phyloP scores from a whole-genome alignment of 495 filamentous ascomycete genomes.

The Pseudotulostoma volvatum region DNA sequence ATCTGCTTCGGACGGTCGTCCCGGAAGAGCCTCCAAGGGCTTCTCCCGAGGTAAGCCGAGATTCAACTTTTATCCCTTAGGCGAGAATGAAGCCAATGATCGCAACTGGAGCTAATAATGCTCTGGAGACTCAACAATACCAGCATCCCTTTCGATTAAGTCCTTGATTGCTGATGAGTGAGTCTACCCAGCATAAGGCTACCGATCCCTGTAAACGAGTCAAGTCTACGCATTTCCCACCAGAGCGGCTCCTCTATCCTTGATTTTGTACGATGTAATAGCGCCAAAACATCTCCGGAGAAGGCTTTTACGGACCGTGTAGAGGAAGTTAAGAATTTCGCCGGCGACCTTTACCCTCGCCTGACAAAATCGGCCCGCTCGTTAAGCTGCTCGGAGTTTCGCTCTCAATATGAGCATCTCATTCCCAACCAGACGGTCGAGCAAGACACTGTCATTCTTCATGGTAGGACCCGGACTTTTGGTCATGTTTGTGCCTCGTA shows the following conservation, averaged over 20 bases:
- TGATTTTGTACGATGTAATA: conserved; percentile 10
- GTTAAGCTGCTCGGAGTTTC: conserved; percentile 24
- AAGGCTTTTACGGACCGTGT: conserved; percentile 32
- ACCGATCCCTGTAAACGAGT: no score
- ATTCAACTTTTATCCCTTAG: conserved; percentile 5
- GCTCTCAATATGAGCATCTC: conserved; percentile 20
- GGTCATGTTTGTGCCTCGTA: conserved; percentile 16
- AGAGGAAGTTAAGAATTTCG: conserved; percentile 29
- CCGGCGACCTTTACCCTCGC: conserved; percentile 36
- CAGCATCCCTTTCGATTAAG: no score
- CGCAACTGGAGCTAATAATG: no score
- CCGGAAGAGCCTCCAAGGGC: conserved; percentile 11
- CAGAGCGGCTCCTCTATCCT: no score
- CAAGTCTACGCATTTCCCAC: no score
- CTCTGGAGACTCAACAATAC: no score
- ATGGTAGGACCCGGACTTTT: conserved; percentile 27
- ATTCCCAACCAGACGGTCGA: conserved; percentile 31
- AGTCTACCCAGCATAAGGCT: no score
- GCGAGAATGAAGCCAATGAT: no score
- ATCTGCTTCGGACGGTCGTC: conserved; percentile 20
- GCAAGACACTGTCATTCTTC: conserved; percentile 22
- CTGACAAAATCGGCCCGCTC: conserved; percentile 15
- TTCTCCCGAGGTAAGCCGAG: conserved; percentile 22
- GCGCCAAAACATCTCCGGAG: conserved; percentile 19
- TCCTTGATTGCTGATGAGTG: no score